These are phyloP conservation scores for Xerocomellus chrysenteron DNA, from an alignment of 768 basidiomycete species.

Conservation along the genomic window DNA sequence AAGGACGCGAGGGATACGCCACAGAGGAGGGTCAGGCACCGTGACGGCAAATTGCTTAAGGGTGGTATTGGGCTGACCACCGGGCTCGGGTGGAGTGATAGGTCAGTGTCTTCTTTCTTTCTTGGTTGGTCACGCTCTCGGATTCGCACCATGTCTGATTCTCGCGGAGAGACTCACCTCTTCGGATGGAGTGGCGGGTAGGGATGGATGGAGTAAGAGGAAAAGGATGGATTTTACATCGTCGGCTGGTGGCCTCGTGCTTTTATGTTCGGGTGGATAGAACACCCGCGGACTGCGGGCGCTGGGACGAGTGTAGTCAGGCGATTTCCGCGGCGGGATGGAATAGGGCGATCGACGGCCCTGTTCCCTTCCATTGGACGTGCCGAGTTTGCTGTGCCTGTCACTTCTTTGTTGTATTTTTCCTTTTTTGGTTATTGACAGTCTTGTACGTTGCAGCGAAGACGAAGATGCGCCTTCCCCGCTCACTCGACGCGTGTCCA, in stretches of 20 bases:
- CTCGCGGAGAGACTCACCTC: conserved; percentile 1
- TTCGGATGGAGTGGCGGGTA: neutral
- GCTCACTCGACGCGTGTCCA: conserved; percentile 60
- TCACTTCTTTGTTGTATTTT: conserved; percentile 6
- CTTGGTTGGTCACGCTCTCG: neutral
- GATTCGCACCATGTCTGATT: neutral
- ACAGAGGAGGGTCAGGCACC: conserved; percentile 55
- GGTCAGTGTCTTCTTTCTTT: conserved; percentile 37
- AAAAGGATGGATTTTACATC: neutral
- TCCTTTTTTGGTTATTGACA: conserved; percentile 5
- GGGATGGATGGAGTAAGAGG: neutral
- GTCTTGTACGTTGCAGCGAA: conserved; percentile 43
- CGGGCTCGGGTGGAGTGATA: conserved; percentile 74
- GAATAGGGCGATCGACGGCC: conserved; percentile 1
- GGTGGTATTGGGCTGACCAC: conserved; percentile 72
- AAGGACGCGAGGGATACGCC: conserved; percentile 62
- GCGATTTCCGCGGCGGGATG: conserved; percentile 2
- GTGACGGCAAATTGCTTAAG: conserved; percentile 54
- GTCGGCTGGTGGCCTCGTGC: neutral
- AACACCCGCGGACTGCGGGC: conserved; percentile 6
- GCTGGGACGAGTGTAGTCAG: neutral
- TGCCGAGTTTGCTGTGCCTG: conserved; percentile 4
- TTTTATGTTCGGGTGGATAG: conserved; percentile 13
- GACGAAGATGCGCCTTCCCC: conserved; percentile 73
- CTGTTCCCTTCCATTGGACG: neutral